Evolutionary conservation across 345 rosid species (phyloP), one percentile per base, ranked within the genome.

Genomic region (Eucalyptus cloeziana): DNA sequence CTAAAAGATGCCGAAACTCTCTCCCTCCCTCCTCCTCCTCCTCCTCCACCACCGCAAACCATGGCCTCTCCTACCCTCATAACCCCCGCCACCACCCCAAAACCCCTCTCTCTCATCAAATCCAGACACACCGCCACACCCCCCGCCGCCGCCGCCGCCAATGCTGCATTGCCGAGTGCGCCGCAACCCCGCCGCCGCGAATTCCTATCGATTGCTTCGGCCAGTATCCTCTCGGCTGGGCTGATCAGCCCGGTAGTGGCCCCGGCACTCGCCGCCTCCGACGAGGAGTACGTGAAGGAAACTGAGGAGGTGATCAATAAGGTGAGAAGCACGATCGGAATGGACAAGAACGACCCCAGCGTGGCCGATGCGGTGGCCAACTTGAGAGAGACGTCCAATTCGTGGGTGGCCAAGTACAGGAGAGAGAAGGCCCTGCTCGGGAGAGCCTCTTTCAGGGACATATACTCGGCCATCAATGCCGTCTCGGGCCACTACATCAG

Each of bases 401-500:
- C 92, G 1, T 98, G 99, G 99, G 99, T 97, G 88, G 99, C 99
- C 1, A 98, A 98, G 97, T 97, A 97, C 88, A 88, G 98, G 91
- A 95, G 94, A 90, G 99, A 97, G 97, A 97, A 97, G 87, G 93
- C 98, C 15, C 92, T 97, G 51, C 92, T 97, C 7, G 99, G 98
- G 19, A 94, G 96, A 88, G 54, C 96, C 60, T 97, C 99, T 3
- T 97, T 94, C 60, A 87, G 99, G 40, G 99, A 97, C 88, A 96
- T 96, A 1, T 97, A 97, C 91, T 96, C 98, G 25, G 99, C 99
- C 5, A 89, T 97, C 93, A 97, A 97, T 87, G 99, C 97, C 17
- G 97, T 97, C 54, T 95, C 98, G 0, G 98, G 98, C 12, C 99
- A 97, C 91, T 96, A 97, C 89, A 93, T 97, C 88, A 97, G 99